phyloP scores from a whole-genome alignment of 2,329 filamentous ascomycete genomes.

The Microcyclospora pomicola region DNA sequence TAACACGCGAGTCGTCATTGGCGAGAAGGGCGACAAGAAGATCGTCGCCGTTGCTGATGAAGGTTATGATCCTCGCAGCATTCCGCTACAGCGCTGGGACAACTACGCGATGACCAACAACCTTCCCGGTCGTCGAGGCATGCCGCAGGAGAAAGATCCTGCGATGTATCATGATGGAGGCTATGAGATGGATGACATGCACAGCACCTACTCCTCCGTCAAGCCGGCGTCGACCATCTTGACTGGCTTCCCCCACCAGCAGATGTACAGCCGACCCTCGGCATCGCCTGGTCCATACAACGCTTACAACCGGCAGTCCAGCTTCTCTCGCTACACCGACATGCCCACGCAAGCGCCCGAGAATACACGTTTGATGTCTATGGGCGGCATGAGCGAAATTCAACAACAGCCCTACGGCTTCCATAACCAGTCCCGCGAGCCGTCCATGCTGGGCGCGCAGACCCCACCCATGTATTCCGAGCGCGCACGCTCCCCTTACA shows the following conservation, averaged over 20 bases:
- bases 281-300: constrained; percentile 64
- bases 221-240: constrained; percentile 76
- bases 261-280: constrained; percentile 46
- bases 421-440: constrained; percentile 5
- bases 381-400: constrained; percentile 40
- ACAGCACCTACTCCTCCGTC: constrained; percentile 86
- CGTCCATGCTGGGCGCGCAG: constrained; percentile 21
- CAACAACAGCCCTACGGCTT: constrained; percentile 18
- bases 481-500: constrained; percentile 5
- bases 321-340: constrained; percentile 51
- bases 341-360: constrained; percentile 38
- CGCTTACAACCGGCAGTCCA: constrained; percentile 54
- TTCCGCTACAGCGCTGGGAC: constrained; percentile 93
- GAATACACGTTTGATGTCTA: constrained; percentile 41
- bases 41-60: constrained; percentile 75
- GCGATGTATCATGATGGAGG: constrained; percentile 30
- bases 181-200: constrained; percentile 98
- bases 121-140: constrained; percentile 76
- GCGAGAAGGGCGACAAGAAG: constrained; percentile 81
- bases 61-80: constrained; percentile 77
- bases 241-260: constrained; percentile 56
- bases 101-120: constrained; percentile 81
- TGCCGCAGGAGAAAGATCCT: constrained; percentile 16
- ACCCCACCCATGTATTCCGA: constrained; percentile 9
- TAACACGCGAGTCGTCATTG: constrained; percentile 93